A percentile compares a stretch with the other conserved stretches of the same genome.
phyloP scores from a whole-genome alignment of 192 early-diverging fungal genomes.

The Rhizophlyctis rosea region DNA sequence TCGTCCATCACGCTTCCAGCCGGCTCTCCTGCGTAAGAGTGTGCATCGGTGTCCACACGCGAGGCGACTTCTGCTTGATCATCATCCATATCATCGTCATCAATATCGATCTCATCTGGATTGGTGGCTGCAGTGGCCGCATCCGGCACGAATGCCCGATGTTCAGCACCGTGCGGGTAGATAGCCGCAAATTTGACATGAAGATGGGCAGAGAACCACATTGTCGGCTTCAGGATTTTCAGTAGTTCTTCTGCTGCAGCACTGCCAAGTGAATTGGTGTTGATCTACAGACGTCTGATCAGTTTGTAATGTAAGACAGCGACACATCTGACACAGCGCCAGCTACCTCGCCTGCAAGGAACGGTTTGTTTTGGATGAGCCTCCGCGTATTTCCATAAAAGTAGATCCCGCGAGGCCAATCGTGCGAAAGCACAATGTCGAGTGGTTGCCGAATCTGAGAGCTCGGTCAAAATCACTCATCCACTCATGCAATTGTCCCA shows the following conservation, averaged over 20 bases:
- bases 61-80: not conserved
- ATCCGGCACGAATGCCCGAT: constrained; percentile 6
- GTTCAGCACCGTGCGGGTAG: constrained; percentile 39
- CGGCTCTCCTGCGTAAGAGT: not conserved
- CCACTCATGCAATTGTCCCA: not conserved
- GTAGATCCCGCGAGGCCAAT: constrained; percentile 91
- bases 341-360: constrained; percentile 69
- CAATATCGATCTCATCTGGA: constrained; percentile 62
- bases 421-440: constrained; percentile 91
- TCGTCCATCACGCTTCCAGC: not conserved
- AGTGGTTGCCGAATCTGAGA: constrained; percentile 67
- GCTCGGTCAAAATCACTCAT: not conserved
- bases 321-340: not conserved
- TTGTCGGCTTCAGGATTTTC: constrained; percentile 69
- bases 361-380: constrained; percentile 69
- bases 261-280: constrained; percentile 72
- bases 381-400: constrained; percentile 64
- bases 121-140: constrained; percentile 35
- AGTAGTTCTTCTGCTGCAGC: constrained; percentile 69
- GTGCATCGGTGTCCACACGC: not conserved
- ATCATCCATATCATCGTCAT: constrained; percentile 30
- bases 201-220: constrained; percentile 96
- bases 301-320: too few species aligned
- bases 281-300: constrained; percentile 64
- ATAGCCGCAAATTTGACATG: constrained; percentile 87